Base-by-base conservation (phyloP, 75 land plant genomes). In the Larix kaempferi region DNA sequence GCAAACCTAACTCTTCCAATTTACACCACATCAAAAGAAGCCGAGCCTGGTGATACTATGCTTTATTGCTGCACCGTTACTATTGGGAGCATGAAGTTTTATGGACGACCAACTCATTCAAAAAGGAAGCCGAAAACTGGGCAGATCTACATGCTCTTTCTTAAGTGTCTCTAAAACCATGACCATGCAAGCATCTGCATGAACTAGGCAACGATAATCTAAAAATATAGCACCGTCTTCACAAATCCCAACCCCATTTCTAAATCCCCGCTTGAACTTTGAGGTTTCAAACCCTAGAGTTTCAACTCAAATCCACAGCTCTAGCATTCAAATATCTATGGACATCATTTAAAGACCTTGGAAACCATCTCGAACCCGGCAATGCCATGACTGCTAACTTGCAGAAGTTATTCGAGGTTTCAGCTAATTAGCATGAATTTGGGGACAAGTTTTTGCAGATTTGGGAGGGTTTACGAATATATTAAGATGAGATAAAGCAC, bases 1-100 rank as follows among this genome's bases (percentile, higher is more conserved):
- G 78, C 78, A 37, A 33, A 26, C 6, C 39, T 77, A 22, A 14
- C 52, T 17, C 23, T n/a, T 65, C 78, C 78, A 2, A 44, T 65
- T 13, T 77, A 69, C 41, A 41, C 52, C 1, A 44, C 41, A 39
- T 41, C 72, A 69, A 69, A 69, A 69, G n/a, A 37, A n/a, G 23
- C 1, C 3, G 72, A 25, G 3, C 72, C 72, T 69, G 72, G 72
- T 69, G n/a, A 21, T 39, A 69, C 52, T 1, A 21, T 39, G 1
- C 49, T 69, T 69, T 69, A 37, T 39, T 35, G 17, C 10, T 69
- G 72, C 23, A 69, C 44, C 17, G 72, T 69, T 44, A 41, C 72
- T 39, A 33, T 69, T 69, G 72, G 35, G 41, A 69, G 72, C 72
- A 69, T 3, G 44, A 69, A 41, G 49, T 69, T 17, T n/a, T 37